Base-by-base conservation (phyloP, 306 rosid species). In the Amphicarpaea edgeworthii region DNA sequence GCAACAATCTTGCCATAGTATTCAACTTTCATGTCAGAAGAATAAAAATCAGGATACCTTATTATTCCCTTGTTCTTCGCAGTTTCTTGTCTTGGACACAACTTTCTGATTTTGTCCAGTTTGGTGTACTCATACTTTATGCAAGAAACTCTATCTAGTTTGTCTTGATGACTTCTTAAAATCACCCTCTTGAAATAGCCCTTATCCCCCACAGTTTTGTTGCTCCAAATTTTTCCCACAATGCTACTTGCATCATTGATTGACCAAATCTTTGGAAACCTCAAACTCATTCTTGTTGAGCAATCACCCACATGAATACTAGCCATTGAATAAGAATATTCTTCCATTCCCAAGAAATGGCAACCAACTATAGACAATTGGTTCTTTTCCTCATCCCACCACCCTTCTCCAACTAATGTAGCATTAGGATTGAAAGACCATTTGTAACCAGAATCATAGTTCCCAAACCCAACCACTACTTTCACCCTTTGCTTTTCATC, bases 401-500 rank as follows among this genome's bases (percentile, higher is more conserved):
- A 70, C 4, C 87, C 90, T 84, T 88, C 90, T 16, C 88, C 86
- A 12, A 82, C 16, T 28, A 88, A 73, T 9, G 74, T 55, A 23
- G 63, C 57, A 0, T 71, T 67, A 49, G 87, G 85, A 77, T 62
- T 72, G 34, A 86, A 84, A 57, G 49, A 55, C 30, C 59, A n/a
- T 0, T 0, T 0, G 19, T 8, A 11, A 20, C 59, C 46, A 16
- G 12, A 23, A 73, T 49, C 77, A 77, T 0, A 0, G 16, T 46
- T 49, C 5, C 43, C 1, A 68, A 85, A 83, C 11, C 64, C 76
- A 20, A 87, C 51, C 20, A 87, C 21, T 15, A 82, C 57, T 37
- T 86, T 61, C 82, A 87, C 10, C 32, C 26, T 79, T 61, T 8
- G 37, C 17, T 43, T 7, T 26, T 38, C 7, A 47, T 64, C 66